Percentiles rank a stretch among this genome's conserved stretches.
phyloP scores from a whole-genome alignment of 2,329 filamentous ascomycete genomes.

The Macrophomina pseudophaseolina region DNA sequence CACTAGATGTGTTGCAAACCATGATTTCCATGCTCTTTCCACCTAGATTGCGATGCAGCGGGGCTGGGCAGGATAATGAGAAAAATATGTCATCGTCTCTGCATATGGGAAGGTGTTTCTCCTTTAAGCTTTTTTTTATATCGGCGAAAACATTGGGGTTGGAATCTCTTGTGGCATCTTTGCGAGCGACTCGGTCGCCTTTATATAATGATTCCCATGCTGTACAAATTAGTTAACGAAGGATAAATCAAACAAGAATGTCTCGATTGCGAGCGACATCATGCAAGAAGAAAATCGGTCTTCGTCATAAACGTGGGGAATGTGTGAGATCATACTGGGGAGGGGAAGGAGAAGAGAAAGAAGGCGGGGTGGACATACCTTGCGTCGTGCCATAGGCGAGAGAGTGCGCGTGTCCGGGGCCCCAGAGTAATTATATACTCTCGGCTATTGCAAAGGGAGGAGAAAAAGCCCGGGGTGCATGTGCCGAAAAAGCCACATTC shows the following conservation, averaged over 20 bases:
- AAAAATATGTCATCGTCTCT: neutral
- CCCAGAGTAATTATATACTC: constrained; percentile 5
- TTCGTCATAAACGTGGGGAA: neutral
- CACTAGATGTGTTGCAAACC: neutral
- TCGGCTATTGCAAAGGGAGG: neutral
- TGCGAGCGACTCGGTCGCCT: neutral
- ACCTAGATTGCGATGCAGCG: constrained; percentile 3
- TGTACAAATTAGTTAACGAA: constrained; percentile 21
- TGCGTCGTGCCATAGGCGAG: neutral
- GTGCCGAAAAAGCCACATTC: neutral
- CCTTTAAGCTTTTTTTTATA: neutral
- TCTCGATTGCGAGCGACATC: neutral
- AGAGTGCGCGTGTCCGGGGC: constrained; percentile 1
- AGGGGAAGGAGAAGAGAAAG: neutral
- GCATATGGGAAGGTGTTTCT: constrained; percentile 4
- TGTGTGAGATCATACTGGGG: neutral
- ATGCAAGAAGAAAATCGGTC: neutral
- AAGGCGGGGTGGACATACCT: neutral
- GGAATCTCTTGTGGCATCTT: neutral
- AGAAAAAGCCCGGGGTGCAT: constrained; percentile 13
- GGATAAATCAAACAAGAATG: neutral
- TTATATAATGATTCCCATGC: constrained; percentile 21
- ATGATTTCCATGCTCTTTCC: constrained; percentile 19
- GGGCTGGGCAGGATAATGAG: constrained; percentile 17
- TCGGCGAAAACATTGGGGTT: constrained; percentile 1